These are phyloP conservation scores for Xenosphaeropsis pyriputrescens DNA, from an alignment of 2,329 filamentous ascomycete genomes.

Conservation along the genomic window DNA sequence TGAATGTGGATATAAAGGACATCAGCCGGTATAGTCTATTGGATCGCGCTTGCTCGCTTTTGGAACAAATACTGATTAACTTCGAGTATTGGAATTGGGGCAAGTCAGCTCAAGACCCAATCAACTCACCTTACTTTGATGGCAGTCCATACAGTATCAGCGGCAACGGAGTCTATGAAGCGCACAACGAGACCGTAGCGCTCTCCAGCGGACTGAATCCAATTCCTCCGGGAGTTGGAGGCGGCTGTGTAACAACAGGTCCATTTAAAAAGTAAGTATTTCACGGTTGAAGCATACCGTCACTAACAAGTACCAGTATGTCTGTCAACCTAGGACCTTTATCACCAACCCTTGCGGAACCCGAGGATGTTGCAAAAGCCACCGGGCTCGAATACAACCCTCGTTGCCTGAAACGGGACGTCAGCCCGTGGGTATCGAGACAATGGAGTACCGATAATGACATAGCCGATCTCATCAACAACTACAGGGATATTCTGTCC, in stretches of 20 bases:
- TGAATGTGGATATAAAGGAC: constrained; percentile 26
- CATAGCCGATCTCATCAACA: constrained; percentile 22
- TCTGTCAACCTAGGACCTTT: constrained; percentile 32
- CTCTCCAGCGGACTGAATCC: constrained; percentile 11
- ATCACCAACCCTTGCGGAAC: constrained; percentile 15
- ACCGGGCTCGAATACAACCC: constrained; percentile 23
- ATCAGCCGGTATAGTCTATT: constrained; percentile 19
- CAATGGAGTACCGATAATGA: constrained; percentile 22
- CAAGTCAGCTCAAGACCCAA: constrained; percentile 14
- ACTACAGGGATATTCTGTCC: constrained; percentile 19
- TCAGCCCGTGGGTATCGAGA: constrained; percentile 21
- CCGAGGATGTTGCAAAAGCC: constrained; percentile 18
- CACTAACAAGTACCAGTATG: constrained; percentile 7
- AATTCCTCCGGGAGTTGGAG: constrained; percentile 33
- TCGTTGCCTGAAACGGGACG: constrained; percentile 26
- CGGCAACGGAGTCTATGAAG: constrained; percentile 26
- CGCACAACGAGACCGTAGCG: constrained; percentile 14
- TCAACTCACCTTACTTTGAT: constrained; percentile 36
- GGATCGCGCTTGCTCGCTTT: constrained; percentile 19
- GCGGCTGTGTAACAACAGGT: constrained; percentile 34
- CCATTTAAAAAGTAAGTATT: constrained; percentile 24
- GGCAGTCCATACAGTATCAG: constrained; percentile 34
- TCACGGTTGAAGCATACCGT: constrained; percentile 1
- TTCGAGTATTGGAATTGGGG: constrained; percentile 17
- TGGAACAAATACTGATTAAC: not conserved